Evolutionary conservation across 768 basidiomycete genomes (phyloP).

Genomic region (Favolaschia claudopus): DNA sequence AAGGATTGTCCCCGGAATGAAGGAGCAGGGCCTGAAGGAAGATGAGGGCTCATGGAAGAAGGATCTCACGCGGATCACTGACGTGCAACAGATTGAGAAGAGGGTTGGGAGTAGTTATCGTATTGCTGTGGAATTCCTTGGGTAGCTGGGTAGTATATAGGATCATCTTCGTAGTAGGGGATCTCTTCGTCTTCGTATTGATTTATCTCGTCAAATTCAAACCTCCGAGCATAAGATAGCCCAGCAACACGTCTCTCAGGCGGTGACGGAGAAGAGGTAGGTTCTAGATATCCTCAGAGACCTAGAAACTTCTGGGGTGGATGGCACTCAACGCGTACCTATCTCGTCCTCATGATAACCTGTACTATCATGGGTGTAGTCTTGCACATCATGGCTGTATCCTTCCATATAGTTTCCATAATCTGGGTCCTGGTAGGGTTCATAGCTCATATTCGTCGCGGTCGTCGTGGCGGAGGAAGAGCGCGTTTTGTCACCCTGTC

Average conservation of each 20-base stretch:
- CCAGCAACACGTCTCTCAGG: slow-evolving; percentile 32
- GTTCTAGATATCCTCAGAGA: background rate
- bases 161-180: slow-evolving; percentile 21
- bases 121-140: background rate
- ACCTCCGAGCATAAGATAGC: background rate
- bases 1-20: slow-evolving; percentile 7
- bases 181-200: slow-evolving; percentile 17
- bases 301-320: background rate
- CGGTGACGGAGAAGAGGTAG: slow-evolving; percentile 38
- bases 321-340: slow-evolving; percentile 36
- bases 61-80: background rate
- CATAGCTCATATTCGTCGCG: too few relatives aligned
- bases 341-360: slow-evolving; percentile 43
- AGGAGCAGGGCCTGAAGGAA: background rate
- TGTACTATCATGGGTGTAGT: slow-evolving; percentile 21
- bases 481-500: too few relatives aligned
- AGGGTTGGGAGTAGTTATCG: background rate
- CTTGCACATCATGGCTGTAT: background rate
- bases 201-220: slow-evolving; percentile 12
- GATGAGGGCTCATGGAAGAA: background rate
- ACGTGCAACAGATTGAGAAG: background rate
- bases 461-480: too few relatives aligned
- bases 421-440: too few relatives aligned
- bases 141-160: slow-evolving; percentile 13
- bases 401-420: too few relatives aligned